These are phyloP conservation scores for Diaporthe longicolla DNA, from an alignment of 2,329 filamentous ascomycete genomes.

Conservation along the genomic window DNA sequence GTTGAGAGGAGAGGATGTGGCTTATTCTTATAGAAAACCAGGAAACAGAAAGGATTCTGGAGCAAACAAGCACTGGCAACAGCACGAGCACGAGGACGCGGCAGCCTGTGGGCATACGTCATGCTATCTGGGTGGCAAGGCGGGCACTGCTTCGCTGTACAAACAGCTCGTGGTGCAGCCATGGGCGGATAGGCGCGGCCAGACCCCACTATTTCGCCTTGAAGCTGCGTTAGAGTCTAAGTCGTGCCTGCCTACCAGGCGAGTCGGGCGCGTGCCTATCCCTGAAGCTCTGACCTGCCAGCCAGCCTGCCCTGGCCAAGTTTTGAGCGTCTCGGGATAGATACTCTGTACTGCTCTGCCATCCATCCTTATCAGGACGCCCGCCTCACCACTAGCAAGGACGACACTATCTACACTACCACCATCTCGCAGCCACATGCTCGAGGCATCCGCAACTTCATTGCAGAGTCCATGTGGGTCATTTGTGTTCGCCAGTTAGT, in stretches of 20 bases:
- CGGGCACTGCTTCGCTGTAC: slow-evolving; percentile 38
- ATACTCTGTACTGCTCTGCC: neutral
- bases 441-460: neutral
- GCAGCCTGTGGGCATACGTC: slow-evolving; percentile 35
- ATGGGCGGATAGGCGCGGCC: slow-evolving; percentile 34
- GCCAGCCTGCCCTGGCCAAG: slow-evolving; percentile 2
- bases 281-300: neutral
- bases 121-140: slow-evolving; percentile 43
- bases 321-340: neutral
- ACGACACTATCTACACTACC: neutral
- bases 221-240: neutral
- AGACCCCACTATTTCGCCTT: slow-evolving; percentile 27
- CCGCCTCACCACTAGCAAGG: neutral
- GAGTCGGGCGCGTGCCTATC: neutral
- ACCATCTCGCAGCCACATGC: neutral
- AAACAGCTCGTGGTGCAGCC: neutral
- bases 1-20: neutral
- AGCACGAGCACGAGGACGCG: slow-evolving; percentile 20
- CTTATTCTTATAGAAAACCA: slow-evolving; percentile 29
- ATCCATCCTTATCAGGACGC: neutral
- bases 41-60: slow-evolving; percentile 22
- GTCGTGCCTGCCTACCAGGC: neutral
- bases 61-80: slow-evolving; percentile 9
- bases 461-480: neutral
- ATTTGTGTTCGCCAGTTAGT: neutral